phyloP scores from a whole-genome alignment of 345 rosid species.

The Gossypium ekmanianum region DNA sequence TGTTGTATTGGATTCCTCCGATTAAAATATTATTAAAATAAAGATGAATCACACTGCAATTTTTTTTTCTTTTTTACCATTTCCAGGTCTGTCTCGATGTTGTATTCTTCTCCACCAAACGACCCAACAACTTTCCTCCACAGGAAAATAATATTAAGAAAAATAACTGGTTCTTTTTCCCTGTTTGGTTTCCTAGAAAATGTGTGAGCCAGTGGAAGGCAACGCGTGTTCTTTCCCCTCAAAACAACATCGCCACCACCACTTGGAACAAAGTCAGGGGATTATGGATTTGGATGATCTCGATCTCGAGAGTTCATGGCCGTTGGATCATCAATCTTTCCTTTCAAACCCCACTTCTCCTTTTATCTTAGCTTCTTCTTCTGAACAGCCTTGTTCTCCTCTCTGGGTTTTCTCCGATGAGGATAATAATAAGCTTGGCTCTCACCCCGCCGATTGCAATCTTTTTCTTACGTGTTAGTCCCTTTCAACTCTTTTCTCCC shows the following conservation, averaged over 20 bases:
- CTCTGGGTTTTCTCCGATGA: constrained; percentile 81
- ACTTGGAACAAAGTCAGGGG: neutral
- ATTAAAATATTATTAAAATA: too few species aligned
- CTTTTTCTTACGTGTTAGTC: constrained; percentile 50
- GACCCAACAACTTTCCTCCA: too few species aligned
- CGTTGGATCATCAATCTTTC: constrained; percentile 64
- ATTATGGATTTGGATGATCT: constrained; percentile 52
- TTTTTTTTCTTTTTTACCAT: neutral
- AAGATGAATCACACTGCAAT: too few species aligned
- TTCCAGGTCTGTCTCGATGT: too few species aligned
- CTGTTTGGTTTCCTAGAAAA: neutral
- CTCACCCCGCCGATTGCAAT: constrained; percentile 40
- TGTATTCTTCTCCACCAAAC: too few species aligned
- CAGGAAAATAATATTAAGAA: too few species aligned
- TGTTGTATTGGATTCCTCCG: too few species aligned
- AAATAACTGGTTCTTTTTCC: neutral
- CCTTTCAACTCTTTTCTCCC: neutral
- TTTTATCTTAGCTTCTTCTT: constrained; percentile 28
- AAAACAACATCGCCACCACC: constrained; percentile 33
- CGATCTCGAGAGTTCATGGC: constrained; percentile 64
- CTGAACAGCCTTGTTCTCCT: constrained; percentile 82
- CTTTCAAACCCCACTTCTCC: constrained; percentile 59
- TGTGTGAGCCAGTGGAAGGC: constrained; percentile 19
- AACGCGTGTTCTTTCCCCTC: constrained; percentile 11
- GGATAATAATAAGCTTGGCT: constrained; percentile 30